Evolutionary conservation across 345 rosid species (phyloP), one percentile per base, ranked within the genome.

Genomic region (Atalantia buxifolia): DNA sequence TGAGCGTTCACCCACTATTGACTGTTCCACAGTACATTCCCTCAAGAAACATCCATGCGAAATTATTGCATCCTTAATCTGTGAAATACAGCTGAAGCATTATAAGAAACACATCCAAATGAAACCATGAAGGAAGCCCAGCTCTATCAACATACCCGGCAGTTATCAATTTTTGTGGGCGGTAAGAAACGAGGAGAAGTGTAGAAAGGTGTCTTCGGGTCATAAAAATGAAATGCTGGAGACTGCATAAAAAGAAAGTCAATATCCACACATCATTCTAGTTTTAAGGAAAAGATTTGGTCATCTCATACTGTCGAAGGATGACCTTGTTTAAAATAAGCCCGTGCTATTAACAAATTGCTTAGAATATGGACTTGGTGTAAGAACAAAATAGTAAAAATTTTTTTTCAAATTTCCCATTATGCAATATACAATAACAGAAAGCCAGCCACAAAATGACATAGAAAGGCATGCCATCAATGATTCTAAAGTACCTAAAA

Each of bases 1-100:
- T 7, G 97, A 93, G 48, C 96, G 91, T 84, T 93, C 99, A 53
- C 99, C 98, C 22, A 93, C 88, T 19, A 95, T 91, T 60, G 99
- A 95, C 84, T 86, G 94, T 76, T 89, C 88, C 33, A 95, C 77
- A 4, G 36, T 75, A 75, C 99, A 93, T 78, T 93, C 98, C 81
- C 96, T 78, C 84, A 95, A 83, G 94, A 95, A 95, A 84, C 99
- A 95, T 79, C 99, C 99, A 14, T 95, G 99, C 14, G 99, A 93
- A 79, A 93, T 92, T 77, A 95, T 86, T 35, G 98, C 94, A 77
- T 93, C 86, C 30, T 88, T 83, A 66, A 95, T 88, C 99, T 95
- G 88, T 76, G 78, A 60, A 75, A 68, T n/a, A 27, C 24, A 73
- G 9, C 5, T 40, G 22, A 72, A 69, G 63, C 62, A 78, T 57